Base-by-base conservation (phyloP, 2,329 filamentous ascomycete species). In the Ophiocordyceps robertsii region DNA sequence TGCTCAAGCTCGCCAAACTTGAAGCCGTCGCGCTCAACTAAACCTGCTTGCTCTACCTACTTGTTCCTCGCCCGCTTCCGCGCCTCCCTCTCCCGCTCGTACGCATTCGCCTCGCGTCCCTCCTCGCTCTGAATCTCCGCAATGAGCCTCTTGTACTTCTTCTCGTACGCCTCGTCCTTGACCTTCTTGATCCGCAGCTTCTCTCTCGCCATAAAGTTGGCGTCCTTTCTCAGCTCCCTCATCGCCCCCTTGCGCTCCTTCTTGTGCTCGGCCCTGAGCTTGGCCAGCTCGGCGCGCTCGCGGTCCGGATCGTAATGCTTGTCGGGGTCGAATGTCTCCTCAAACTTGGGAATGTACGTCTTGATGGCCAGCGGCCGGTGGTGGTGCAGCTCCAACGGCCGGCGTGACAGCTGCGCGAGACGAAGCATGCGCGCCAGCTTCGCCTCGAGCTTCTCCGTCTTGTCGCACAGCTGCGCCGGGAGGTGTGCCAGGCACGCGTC, bases 251-350 rank as follows among this genome's bases (percentile, higher is more conserved):
- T 98, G 62, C 79, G 77, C 73, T 98, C 92, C 58, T 84, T 79
- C 78, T 94, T 95, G 75, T 89, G 85, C 68, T 96, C 90, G 48
- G 81, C 81, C 66, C 80, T 81, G 56, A 98, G 74, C 63, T 89
- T 92, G 57, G 80, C 80, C 47, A 84, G 65, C 57, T 95, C 88
- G 19, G 85, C 82, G 30, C 92, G 84, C 63, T 95, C 88, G 51
- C 81, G 82, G 64, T 98, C 84, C 1, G 88, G 88, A 58, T 98
- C 93, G 75, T 98, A 96, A 73, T 96, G 92, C 67, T 88, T 90
- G 67, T 84, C 79, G 3, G 92, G 92, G 61, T 94, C 92, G 74
- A 88, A 98, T 44, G 77, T 74, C 59, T 95, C 90, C 66, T 96
- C 92, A 66, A 96, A 98, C 63, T 94, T 95, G 63, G 92, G 92